phyloP scores from a whole-genome alignment of 257 asterid species.

The Leptodermis oblonga region DNA sequence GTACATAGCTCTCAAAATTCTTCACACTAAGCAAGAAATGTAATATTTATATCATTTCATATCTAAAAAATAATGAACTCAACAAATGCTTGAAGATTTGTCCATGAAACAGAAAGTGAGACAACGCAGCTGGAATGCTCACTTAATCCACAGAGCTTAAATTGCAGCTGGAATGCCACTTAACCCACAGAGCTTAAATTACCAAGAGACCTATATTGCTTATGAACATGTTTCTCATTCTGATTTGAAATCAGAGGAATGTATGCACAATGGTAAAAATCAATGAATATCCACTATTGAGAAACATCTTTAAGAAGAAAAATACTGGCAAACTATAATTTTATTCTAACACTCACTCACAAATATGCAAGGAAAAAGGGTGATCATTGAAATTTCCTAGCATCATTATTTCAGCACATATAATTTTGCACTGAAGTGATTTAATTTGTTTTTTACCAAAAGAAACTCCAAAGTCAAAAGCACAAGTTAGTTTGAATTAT shows the following conservation, averaged over 20 bases:
- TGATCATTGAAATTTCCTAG: not conserved
- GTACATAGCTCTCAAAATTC: not conserved
- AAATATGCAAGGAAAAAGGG: too few relatives aligned
- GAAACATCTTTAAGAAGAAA: too few relatives aligned
- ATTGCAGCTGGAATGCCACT: not conserved
- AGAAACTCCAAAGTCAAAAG: not conserved
- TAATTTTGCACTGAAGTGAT: not conserved
- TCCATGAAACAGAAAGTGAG: not conserved
- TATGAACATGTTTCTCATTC: not conserved
- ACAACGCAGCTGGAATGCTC: not conserved
- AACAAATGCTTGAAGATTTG: not conserved
- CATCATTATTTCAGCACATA: not conserved
- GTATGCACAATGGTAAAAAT: not conserved
- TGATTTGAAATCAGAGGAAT: not conserved
- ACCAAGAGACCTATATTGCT: not conserved
- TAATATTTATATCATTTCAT: not conserved
- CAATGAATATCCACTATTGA: too few relatives aligned
- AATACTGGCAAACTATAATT: too few relatives aligned
- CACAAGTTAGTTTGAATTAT: not conserved
- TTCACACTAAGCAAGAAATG: not conserved
- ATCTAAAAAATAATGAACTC: not conserved
- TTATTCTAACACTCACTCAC: too few relatives aligned
- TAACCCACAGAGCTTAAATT: not conserved
- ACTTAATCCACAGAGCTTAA: not conserved
- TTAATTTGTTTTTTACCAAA: not conserved